A percentile compares a stretch with the other conserved stretches of the same genome.
These are phyloP conservation scores for Lodderomyces parapsilosis DNA, from an alignment of 1,139 yeast genomes.

Conservation along the genomic window DNA sequence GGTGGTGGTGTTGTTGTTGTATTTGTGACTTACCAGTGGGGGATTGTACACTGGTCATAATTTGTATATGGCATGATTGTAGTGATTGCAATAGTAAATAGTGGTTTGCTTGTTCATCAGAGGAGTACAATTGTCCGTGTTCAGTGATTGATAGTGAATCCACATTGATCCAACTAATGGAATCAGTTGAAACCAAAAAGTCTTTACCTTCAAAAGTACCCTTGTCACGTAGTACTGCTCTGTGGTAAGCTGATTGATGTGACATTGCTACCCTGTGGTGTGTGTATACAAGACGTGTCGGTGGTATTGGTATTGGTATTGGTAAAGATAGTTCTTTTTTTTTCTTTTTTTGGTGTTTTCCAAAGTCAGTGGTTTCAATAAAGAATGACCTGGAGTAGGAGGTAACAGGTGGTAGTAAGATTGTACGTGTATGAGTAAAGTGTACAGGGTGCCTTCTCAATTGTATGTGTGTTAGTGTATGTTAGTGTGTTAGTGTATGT, in stretches of 20 bases:
- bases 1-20: slow-evolving; percentile 7
- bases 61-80: slow-evolving; percentile 44
- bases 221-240: slow-evolving; percentile 31
- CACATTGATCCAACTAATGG: slow-evolving; percentile 38
- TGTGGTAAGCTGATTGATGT: slow-evolving; percentile 27
- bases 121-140: slow-evolving; percentile 36
- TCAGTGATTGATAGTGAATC: slow-evolving; percentile 33
- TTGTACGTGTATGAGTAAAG: not conserved
- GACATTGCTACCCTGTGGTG: not conserved
- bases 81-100: slow-evolving; percentile 32
- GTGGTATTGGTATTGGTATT: not conserved
- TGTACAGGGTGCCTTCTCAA: too few relatives aligned
- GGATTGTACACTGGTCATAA: slow-evolving; percentile 14
- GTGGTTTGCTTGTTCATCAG: slow-evolving; percentile 34
- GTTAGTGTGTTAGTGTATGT: too few relatives aligned
- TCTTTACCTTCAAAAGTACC: slow-evolving; percentile 38
- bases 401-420: not conserved
- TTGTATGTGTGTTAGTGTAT: too few relatives aligned
- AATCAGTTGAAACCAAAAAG: slow-evolving; percentile 39
- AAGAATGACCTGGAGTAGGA: not conserved
- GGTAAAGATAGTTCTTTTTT: not conserved
- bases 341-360: too few relatives aligned
- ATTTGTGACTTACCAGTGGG: slow-evolving; percentile 4
- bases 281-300: not conserved
- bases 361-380: not conserved